phyloP scores from a whole-genome alignment of 208 protist species.

The Herpetomonas samuelpessoai region DNA sequence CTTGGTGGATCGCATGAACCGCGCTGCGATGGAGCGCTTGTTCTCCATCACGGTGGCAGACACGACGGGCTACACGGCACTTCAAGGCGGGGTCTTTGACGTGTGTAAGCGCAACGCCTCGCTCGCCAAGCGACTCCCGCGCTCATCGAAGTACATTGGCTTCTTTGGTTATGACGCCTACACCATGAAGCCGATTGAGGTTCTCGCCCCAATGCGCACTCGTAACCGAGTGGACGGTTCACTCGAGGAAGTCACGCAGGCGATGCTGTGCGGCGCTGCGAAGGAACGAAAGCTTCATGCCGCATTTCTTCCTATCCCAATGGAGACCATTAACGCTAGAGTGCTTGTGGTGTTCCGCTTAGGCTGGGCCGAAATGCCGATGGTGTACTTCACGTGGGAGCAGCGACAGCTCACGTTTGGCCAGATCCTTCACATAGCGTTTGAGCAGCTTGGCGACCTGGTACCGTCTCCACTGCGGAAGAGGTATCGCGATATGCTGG shows the following conservation, averaged over 20 bases:
- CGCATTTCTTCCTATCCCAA: not conserved
- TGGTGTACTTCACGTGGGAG: not conserved
- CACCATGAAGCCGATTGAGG: slow-evolving; percentile 16
- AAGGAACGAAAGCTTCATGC: not conserved
- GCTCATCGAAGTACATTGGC: slow-evolving; percentile 24
- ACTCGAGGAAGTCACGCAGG: not conserved
- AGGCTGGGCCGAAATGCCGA: not conserved
- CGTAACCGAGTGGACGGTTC: slow-evolving; percentile 5
- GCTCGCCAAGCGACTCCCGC: slow-evolving; percentile 2
- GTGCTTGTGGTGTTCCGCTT: not conserved
- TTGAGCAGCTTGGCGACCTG: not conserved
- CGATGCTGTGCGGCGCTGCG: not conserved
- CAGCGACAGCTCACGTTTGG: not conserved
- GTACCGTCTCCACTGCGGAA: not conserved
- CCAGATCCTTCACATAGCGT: not conserved
- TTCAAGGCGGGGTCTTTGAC: slow-evolving; percentile 28
- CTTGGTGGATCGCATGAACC: slow-evolving; percentile 28
- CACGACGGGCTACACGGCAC: slow-evolving; percentile 14
- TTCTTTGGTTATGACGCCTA: slow-evolving; percentile 25
- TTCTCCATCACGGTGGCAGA: slow-evolving; percentile 24
- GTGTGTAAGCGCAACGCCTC: slow-evolving; percentile 1
- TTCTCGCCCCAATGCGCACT: slow-evolving; percentile 8
- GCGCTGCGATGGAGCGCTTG: slow-evolving; percentile 6
- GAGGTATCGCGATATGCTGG: not conserved
- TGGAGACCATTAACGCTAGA: not conserved